Percentiles rank a stretch among this genome's conserved stretches.
Evolutionary conservation across 176 grass and related monocot genomes (phyloP).

Genomic region (Urochloa ruziziensis): DNA sequence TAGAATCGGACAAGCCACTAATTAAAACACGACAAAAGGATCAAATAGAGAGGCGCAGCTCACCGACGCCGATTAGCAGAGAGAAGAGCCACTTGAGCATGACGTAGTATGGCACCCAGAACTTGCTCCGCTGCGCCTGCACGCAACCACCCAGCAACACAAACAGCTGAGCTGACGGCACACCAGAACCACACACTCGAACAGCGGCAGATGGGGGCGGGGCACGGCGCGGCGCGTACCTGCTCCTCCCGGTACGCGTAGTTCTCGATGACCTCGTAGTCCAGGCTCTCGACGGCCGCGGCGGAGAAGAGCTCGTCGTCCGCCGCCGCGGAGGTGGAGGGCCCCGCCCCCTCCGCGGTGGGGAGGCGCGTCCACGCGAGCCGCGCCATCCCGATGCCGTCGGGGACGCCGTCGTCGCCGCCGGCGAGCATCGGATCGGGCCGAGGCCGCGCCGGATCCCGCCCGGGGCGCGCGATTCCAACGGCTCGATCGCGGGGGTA

Average conservation of each 20-base stretch:
- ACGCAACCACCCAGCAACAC: constrained; percentile 16
- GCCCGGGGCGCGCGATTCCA: constrained; percentile 23
- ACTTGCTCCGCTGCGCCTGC: constrained; percentile 86
- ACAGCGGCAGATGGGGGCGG: background rate
- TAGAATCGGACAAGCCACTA: background rate
- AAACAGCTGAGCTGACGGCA: background rate
- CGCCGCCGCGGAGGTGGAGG: background rate
- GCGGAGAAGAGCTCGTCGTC: constrained; percentile 37
- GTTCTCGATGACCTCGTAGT: constrained; percentile 99
- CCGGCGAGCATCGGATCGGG: constrained; percentile 66
- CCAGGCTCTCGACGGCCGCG: constrained; percentile 76
- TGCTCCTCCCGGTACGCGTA: constrained; percentile 98
- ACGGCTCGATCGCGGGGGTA: background rate
- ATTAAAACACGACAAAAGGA: background rate
- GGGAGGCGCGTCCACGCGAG: constrained; percentile 83
- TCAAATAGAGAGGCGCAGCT: constrained; percentile 6
- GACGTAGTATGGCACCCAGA: constrained; percentile 92
- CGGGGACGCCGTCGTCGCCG: constrained; percentile 63
- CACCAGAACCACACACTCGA: background rate
- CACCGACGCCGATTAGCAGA: constrained; percentile 88
- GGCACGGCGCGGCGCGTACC: constrained; percentile 33
- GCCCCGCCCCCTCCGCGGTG: constrained; percentile 32
- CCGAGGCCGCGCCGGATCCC: constrained; percentile 25
- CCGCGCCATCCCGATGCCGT: constrained; percentile 84
- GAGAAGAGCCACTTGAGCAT: constrained; percentile 89